phyloP scores from a whole-genome alignment of 345 rosid species.

The Hevea brasiliensis region DNA sequence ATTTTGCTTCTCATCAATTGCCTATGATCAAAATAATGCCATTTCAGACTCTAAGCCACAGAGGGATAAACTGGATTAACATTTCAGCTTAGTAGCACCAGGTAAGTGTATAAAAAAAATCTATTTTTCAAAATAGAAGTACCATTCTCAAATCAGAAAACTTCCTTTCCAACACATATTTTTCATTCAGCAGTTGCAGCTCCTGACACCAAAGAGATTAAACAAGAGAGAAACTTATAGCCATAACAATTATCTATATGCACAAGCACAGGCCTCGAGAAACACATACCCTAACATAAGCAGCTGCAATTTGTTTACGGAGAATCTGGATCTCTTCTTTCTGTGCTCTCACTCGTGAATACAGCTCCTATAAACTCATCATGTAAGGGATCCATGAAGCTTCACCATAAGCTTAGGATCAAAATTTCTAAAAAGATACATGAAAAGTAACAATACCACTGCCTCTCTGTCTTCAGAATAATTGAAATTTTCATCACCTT shows the following conservation, averaged over 20 bases:
- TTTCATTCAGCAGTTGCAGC: conserved; percentile 75
- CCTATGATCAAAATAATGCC: conserved; percentile 48
- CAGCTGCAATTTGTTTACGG: conserved; percentile 71
- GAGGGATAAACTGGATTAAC: conserved; percentile 21
- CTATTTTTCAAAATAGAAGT: conserved; percentile 32
- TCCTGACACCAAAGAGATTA: conserved; percentile 53
- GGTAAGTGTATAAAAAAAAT: not conserved
- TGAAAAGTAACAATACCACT: conserved; percentile 47
- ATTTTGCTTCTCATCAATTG: conserved; percentile 83
- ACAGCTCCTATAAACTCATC: conserved; percentile 45
- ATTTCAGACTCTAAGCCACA: conserved; percentile 19
- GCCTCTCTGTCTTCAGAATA: conserved; percentile 57
- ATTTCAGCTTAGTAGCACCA: conserved; percentile 13
- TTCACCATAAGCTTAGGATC: conserved; percentile 12
- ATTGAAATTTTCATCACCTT: conserved; percentile 39
- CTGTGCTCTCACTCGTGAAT: conserved; percentile 55
- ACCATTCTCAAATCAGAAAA: conserved; percentile 92
- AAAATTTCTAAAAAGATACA: conserved; percentile 8
- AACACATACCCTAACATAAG: conserved; percentile 63
- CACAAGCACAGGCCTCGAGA: conserved; percentile 3
- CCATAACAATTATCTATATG: conserved; percentile 2
- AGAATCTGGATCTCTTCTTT: conserved; percentile 76
- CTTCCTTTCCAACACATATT: conserved; percentile 75
- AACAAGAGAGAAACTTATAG: conserved; percentile 15
- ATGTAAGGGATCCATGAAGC: conserved; percentile 24